Percentiles rank a stretch among this genome's conserved stretches.
Evolutionary conservation across 192 early-diverging fungal species (phyloP).

Genomic region (Haplosporangium gracile): DNA sequence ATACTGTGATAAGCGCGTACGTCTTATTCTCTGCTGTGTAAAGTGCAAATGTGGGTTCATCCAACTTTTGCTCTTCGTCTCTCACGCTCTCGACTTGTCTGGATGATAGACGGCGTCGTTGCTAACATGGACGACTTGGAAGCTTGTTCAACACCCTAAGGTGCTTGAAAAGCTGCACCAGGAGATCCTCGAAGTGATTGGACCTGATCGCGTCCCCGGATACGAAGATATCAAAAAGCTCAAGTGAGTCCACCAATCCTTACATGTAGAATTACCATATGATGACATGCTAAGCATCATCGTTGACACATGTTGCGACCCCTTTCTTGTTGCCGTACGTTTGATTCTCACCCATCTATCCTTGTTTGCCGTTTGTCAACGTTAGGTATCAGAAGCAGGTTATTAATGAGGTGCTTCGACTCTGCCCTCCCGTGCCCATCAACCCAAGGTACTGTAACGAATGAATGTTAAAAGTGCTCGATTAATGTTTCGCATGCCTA

Average conservation of each 20-base stretch:
- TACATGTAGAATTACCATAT: too few relatives aligned
- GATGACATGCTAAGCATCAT: too few relatives aligned
- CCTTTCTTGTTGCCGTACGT: neutral
- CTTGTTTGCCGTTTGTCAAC: constrained; percentile 17
- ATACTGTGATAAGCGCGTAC: neutral
- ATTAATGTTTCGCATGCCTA: neutral
- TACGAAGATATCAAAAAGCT: constrained; percentile 52
- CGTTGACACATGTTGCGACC: neutral
- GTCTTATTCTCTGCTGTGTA: neutral
- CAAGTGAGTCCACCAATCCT: constrained; percentile 10
- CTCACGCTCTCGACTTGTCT: neutral
- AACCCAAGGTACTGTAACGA: constrained; percentile 31
- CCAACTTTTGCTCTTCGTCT: neutral
- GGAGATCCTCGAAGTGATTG: constrained; percentile 30
- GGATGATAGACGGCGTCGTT: constrained; percentile 40
- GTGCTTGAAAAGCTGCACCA: constrained; percentile 24
- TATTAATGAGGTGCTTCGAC: constrained; percentile 62
- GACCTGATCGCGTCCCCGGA: constrained; percentile 17
- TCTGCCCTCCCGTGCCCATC: constrained; percentile 43
- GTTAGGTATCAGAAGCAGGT: constrained; percentile 64
- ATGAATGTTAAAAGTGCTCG: neutral
- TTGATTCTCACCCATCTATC: too few relatives aligned
- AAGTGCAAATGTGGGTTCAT: too few relatives aligned
- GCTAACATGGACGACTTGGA: constrained; percentile 40
- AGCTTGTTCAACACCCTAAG: constrained; percentile 31